Conservation (phyloP, 345 rosid genomes). For the Dovyalis caffra region DNA sequence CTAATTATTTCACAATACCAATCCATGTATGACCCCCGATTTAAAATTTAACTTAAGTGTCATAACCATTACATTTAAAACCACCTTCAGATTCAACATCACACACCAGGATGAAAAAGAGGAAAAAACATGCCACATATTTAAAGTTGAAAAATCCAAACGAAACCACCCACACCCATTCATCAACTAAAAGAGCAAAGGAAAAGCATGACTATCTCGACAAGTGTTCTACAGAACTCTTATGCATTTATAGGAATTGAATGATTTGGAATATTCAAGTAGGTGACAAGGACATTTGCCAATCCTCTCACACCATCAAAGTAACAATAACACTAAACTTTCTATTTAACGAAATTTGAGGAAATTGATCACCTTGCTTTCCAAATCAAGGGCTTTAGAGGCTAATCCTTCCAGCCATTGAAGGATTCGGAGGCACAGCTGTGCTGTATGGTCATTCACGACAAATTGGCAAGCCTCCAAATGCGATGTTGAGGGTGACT, state of each 20-base stretch:
- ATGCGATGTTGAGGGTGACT: constrained; percentile 93
- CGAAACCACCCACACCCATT: no score
- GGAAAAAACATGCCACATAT: no score
- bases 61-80: no score
- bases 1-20: no score
- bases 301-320: not conserved
- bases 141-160: no score
- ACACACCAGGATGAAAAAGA: no score
- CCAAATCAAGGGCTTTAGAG: constrained; percentile 90
- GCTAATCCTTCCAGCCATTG: constrained; percentile 96
- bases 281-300: not conserved
- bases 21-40: no score
- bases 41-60: no score
- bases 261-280: no score
- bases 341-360: not conserved
- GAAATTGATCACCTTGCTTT: constrained; percentile 66
- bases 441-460: constrained; percentile 82
- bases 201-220: not conserved
- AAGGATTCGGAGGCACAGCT: constrained; percentile 88
- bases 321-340: not conserved
- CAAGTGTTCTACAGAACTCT: not conserved
- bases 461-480: constrained; percentile 92
- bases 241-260: not conserved
- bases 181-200: not conserved
- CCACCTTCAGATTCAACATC: no score